Evolutionary conservation across 2,329 filamentous ascomycete genomes (phyloP), one percentile per base, ranked within the genome.

Genomic region (Penicillium sp.): DNA sequence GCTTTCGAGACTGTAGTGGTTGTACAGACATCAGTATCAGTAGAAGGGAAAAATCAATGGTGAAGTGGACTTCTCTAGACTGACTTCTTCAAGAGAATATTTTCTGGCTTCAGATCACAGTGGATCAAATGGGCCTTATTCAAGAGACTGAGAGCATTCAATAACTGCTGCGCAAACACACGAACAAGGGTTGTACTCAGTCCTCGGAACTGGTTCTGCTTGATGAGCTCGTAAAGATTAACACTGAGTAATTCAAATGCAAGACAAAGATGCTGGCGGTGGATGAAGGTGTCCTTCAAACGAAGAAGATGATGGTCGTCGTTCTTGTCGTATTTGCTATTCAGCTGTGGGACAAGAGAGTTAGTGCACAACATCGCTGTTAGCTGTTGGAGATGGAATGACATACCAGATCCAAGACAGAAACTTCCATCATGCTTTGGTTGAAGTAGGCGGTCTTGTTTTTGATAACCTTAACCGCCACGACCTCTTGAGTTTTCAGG

Each of bases 341-440:
- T 99, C 69, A 99, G 84, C 90, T 94, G 66, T 44, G 53, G n/a
- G 22, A 48, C 47, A 54, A 23, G 1, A 31, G 9, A 18, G 41
- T 51, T 35, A 54, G 48, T 33, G 22, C 22, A 40, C 1, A 18
- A 26, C 12, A 51, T n/a, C 4, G 9, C 12, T 18, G 8, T 8
- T 18, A 3, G 14, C 31, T 23, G 45, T 50, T 33, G 18, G 4
- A 5, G 18, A 23, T 3, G 14, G 15, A 51, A 27, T 22, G 51
- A 65, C 85, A 55, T 81, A 95, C 91, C 81, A 99, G 73, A 75
- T 99, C 94, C 55, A 99, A 81, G 23, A 99, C 94, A 1, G 94
- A 99, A 29, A 99, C 94, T 73, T 99, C 94, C 94, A 99, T 99
- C 94, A 99, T 99, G 75, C 94, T 97, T 75, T 99, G 94, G 72